These are phyloP conservation scores for Neotropicomus parvogracilis DNA, from an alignment of 1,284 basidiomycete species.

Conservation along the genomic window DNA sequence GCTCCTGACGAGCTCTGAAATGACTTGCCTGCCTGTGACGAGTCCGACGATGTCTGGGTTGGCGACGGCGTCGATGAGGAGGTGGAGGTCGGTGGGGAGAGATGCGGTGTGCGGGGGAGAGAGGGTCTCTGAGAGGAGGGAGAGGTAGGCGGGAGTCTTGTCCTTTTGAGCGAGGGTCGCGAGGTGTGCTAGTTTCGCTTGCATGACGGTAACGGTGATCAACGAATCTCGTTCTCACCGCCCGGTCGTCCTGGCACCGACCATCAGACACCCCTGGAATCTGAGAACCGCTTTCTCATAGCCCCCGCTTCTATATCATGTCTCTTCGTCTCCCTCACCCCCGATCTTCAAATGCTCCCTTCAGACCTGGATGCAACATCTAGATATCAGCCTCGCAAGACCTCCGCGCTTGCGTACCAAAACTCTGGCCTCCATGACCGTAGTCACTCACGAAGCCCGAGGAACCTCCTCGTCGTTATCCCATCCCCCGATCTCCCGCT, in stretches of 20 bases:
- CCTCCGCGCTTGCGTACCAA: slow-evolving; percentile 56
- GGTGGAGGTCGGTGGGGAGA: slow-evolving; percentile 54
- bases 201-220: slow-evolving; percentile 57
- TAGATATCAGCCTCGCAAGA: slow-evolving; percentile 41
- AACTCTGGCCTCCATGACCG: slow-evolving; percentile 48
- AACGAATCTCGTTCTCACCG: no score
- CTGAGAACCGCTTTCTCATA: no score
- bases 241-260: no score
- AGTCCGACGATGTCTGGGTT: slow-evolving; percentile 77
- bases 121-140: slow-evolving; percentile 56
- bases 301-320: no score
- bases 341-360: no score
- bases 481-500: slow-evolving; percentile 59
- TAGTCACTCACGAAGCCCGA: slow-evolving; percentile 42
- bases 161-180: slow-evolving; percentile 74
- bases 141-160: slow-evolving; percentile 72
- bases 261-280: no score
- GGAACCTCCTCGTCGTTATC: slow-evolving; percentile 63
- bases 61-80: slow-evolving; percentile 71
- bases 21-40: slow-evolving; percentile 80
- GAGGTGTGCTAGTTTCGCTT: slow-evolving; percentile 59
- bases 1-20: slow-evolving; percentile 74
- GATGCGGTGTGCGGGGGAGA: slow-evolving; percentile 43
- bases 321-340: no score
- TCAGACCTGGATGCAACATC: no score